Base-by-base conservation (phyloP, 106 monocot genomes). In the Cymbidium sinense region DNA sequence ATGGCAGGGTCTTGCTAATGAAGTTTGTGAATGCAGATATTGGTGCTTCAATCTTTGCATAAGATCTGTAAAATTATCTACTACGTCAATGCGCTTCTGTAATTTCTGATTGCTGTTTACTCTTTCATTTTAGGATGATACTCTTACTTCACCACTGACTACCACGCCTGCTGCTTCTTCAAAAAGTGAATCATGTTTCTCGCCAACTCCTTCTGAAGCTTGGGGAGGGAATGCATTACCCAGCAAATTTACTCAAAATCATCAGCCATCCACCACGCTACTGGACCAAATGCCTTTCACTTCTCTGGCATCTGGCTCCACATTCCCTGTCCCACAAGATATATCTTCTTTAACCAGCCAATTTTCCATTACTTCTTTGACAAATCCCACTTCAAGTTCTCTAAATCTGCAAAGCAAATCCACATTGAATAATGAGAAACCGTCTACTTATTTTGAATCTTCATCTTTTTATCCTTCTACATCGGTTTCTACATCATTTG, bases 261-360 rank as follows among this genome's bases (percentile, higher is more conserved):
- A 54, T 25, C 82, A 88, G 62, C 78, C 79, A 70, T 43, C 78
- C 20, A 76, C 88, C 2, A 75, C 20, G 50, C 33, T 86, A 39
- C 85, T 86, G 25, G 86, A 85, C 47, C 76, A 84, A 58, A 37
- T 78, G 23, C 82, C 90, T 61, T 77, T 84, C 76, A 79, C 70
- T 20, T 80, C 87, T 15, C 51, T 86, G 12, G 34, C 75, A 55
- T 70, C 83, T 69, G 83, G 84, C 4, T 81, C 84, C 4, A 71
- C 79, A 51, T 89, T 83, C 81, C 50, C 86, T 44, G 85, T 84
- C 43, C 20, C 84, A 50, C 94, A 86, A 83, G 98, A 94, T 80
- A 64, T 81, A 70, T 83, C 86, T 78, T 82, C 70, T 15, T 75
- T 81, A 27, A 61, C 69, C 17, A 78, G 50, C 76, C 76, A 69